Evolutionary conservation across 768 basidiomycete species (phyloP), one percentile per base, ranked within the genome.

Genomic region (Cytidiella melzeri): DNA sequence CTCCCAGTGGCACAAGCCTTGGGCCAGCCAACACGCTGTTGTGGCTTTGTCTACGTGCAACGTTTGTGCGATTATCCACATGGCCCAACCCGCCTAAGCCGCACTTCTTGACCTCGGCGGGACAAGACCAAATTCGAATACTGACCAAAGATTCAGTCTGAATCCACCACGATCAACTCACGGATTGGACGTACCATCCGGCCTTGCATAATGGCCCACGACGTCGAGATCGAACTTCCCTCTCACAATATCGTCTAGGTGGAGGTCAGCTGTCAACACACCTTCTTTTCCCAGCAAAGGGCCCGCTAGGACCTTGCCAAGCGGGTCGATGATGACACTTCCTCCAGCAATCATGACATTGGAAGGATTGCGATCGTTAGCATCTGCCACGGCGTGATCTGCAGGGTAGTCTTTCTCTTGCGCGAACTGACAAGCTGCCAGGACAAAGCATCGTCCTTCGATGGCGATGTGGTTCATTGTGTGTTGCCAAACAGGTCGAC

Each of bases 391-490:
- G 24, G 77, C 61, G 52, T 80, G 74, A 34, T 67, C 68, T 1
- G 62, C 59, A 0, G 80, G 78, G 48, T 73, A 82, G 57, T 82
- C 74, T 60, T 70, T 69, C 54, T 75, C 76, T 50, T 73, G 69
- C 0, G 78, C 72, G 57, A 72, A 83, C 56, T 83, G 79, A 46
- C 77, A 82, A 3, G 80, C 81, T 12, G 77, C 73, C 21, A 85
- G 67, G 43, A 85, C 84, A 61, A 83, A 83, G 64, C 81, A 83
- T 21, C 84, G 74, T 9, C 84, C 84, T 59, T 85, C 83, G 28
- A 80, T 64, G 0, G 83, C 82, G 43, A 85, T 80, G 56, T 82
- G 81, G 21, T 65, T 57, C 79, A 84, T 82, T 1, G 77, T 74
- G 49, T 67, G 64, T 54, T 70, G 70, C 84, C 83, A 85, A 7